These are phyloP conservation scores for Magnusiomyces paraingens DNA, from an alignment of 1,139 yeast genomes.

Conservation along the genomic window DNA sequence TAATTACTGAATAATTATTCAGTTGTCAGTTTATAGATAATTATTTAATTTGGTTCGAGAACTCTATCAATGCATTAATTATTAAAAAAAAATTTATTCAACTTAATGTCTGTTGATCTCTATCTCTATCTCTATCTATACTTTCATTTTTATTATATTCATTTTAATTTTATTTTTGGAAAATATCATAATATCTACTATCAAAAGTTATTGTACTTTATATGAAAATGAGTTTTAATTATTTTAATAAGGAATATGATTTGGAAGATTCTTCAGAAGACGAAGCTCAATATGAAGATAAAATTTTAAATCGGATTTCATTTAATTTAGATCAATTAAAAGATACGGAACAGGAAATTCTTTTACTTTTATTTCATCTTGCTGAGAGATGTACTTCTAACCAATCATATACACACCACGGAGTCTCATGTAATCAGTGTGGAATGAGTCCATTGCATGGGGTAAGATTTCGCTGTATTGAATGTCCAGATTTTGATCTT, in stretches of 20 bases:
- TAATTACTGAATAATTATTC: too few relatives aligned
- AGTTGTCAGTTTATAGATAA: too few relatives aligned
- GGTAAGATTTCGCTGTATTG: slow-evolving; percentile 27
- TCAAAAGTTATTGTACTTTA: too few relatives aligned
- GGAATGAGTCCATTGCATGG: slow-evolving; percentile 31
- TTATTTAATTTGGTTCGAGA: too few relatives aligned
- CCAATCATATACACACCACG: slow-evolving; percentile 26
- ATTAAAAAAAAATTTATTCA: too few relatives aligned
- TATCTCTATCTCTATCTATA: too few relatives aligned
- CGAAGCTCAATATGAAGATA: slow-evolving; percentile 5
- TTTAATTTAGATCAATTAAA: not conserved
- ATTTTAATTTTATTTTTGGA: too few relatives aligned
- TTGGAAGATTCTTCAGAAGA: slow-evolving; percentile 7
- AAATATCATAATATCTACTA: too few relatives aligned
- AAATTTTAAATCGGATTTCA: too few relatives aligned
- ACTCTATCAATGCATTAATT: too few relatives aligned
- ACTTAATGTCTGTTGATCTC: too few relatives aligned
- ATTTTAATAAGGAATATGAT: not conserved
- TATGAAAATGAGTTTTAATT: not conserved
- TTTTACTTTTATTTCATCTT: slow-evolving; percentile 23
- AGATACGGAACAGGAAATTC: slow-evolving; percentile 18
- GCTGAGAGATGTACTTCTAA: slow-evolving; percentile 24
- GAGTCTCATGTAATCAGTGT: slow-evolving; percentile 29
- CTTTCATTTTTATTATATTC: too few relatives aligned
- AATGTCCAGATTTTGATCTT: slow-evolving; percentile 31